A percentile compares a stretch with the other conserved stretches of the same genome.
Conservation (phyloP, 2,329 filamentous ascomycete genomes). For the Fusarium piperis region DNA sequence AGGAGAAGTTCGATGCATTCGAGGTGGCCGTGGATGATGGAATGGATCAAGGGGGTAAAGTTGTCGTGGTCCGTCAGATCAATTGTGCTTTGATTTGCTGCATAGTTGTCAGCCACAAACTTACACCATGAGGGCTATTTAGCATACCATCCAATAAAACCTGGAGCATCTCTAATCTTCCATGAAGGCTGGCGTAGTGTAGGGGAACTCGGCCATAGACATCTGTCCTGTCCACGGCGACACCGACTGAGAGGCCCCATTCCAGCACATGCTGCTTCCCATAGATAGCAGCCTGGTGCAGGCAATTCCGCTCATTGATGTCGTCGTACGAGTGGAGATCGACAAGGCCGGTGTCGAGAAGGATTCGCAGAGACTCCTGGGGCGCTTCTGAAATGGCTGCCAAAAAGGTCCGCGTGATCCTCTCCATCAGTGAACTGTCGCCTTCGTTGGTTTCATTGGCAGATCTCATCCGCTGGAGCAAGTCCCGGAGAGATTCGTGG, state of each 20-base stretch:
- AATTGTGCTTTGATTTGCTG: constrained; percentile 77
- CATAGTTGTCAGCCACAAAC: constrained; percentile 13
- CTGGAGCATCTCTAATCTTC: constrained; percentile 83
- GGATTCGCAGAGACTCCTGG: constrained; percentile 75
- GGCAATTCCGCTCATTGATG: constrained; percentile 95
- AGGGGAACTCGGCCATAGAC: constrained; percentile 94
- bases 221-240: constrained; percentile 83
- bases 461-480: constrained; percentile 76
- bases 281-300: constrained; percentile 97
- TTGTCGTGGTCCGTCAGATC: constrained; percentile 95
- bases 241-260: constrained; percentile 77
- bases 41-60: constrained; percentile 94
- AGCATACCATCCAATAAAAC: constrained; percentile 71
- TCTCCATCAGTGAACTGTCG: constrained; percentile 70
- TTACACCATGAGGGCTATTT: neutral
- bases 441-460: constrained; percentile 65
- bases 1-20: constrained; percentile 84
- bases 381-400: constrained; percentile 89
- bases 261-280: constrained; percentile 82
- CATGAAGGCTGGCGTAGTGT: constrained; percentile 97
- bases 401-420: constrained; percentile 89
- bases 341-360: constrained; percentile 84
- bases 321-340: constrained; percentile 95
- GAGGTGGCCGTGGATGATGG: constrained; percentile 87
- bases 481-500: constrained; percentile 78